Evolutionary conservation across 1,284 basidiomycete species (phyloP).

Genomic region (Rugosomyces carneus): DNA sequence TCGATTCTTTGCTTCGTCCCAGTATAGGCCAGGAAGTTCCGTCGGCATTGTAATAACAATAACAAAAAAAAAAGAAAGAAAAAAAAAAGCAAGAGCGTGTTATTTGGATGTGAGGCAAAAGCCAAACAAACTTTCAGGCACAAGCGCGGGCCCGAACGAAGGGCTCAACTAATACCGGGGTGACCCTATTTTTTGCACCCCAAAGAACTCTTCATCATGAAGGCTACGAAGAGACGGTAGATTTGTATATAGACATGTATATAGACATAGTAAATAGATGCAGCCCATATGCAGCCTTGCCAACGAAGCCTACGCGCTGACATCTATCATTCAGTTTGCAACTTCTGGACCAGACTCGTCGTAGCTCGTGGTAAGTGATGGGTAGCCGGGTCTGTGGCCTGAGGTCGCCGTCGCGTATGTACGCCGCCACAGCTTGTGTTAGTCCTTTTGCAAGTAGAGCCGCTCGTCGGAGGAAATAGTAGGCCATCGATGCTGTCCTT

Average conservation of each 20-base stretch:
- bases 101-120: not conserved
- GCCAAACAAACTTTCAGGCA: not conserved
- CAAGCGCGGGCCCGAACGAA: not conserved
- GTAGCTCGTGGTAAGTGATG: not conserved
- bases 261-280: too few relatives aligned
- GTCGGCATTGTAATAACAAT: slow-evolving; percentile 26
- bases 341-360: not conserved
- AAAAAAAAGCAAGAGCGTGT: not conserved
- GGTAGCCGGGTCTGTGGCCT: not conserved
- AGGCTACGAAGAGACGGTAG: too few relatives aligned
- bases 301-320: not conserved
- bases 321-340: not conserved
- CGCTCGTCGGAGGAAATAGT: not conserved
- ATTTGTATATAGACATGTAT: too few relatives aligned
- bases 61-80: not conserved
- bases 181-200: too few relatives aligned
- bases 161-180: too few relatives aligned
- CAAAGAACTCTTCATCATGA: too few relatives aligned
- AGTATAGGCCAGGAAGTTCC: slow-evolving; percentile 49
- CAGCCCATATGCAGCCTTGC: too few relatives aligned
- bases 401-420: not conserved
- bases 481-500: not conserved
- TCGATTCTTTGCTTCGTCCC: slow-evolving; percentile 39
- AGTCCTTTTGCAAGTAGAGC: not conserved
- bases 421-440: not conserved